Evolutionary conservation across 345 rosid species (phyloP).

Genomic region (Melaleuca quinquenervia): DNA sequence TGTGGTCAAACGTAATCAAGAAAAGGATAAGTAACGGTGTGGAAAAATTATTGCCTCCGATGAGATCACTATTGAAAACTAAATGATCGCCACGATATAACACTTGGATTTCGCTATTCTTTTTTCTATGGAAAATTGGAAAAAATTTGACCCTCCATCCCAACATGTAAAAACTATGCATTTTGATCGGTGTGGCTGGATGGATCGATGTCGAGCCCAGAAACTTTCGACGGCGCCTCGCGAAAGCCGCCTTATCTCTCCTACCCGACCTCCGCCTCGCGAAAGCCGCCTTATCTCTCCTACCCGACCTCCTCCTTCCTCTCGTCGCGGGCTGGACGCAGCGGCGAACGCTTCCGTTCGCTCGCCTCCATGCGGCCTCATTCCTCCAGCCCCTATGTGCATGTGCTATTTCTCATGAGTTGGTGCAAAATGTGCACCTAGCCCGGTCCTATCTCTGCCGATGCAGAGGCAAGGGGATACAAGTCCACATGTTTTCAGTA

Average conservation of each 20-base stretch:
- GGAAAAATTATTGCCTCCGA: not conserved
- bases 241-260: not conserved
- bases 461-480: not conserved
- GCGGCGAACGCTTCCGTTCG: not conserved
- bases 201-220: not conserved
- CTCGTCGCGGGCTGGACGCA: not conserved
- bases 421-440: not conserved
- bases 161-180: not conserved
- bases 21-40: not conserved
- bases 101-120: not conserved
- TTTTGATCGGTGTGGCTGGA: not conserved
- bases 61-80: not conserved
- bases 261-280: too few species aligned
- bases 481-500: not conserved
- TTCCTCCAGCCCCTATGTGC: not conserved
- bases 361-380: not conserved
- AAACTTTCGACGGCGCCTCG: not conserved
- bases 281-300: too few species aligned
- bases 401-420: not conserved
- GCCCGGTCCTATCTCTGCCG: not conserved
- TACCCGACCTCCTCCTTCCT: too few species aligned
- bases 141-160: not conserved
- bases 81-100: not conserved
- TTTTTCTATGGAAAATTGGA: not conserved
- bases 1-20: not conserved